A percentile compares a stretch with the other conserved stretches of the same genome.
Conservation (phyloP, 108 stramenopile species). For the Asterionellopsis glacialis region DNA sequence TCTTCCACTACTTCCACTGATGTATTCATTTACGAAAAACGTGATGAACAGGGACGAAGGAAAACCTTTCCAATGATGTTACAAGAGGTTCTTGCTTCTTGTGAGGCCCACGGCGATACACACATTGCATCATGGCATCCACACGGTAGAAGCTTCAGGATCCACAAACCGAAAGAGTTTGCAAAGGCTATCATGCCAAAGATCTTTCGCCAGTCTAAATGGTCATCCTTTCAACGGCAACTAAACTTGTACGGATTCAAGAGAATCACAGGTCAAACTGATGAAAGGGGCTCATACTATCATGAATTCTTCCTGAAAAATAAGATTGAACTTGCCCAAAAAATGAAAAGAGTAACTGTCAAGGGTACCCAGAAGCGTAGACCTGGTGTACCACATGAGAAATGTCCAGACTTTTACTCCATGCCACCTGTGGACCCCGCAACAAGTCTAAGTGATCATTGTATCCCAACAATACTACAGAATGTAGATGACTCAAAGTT, state of each 20-base stretch:
- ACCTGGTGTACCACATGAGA: neutral
- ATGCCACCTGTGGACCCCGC: neutral
- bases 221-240: slow-evolving; percentile 65
- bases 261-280: slow-evolving; percentile 35
- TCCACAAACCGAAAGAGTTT: slow-evolving; percentile 53
- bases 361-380: neutral
- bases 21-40: too few species aligned
- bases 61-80: too few species aligned
- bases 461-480: too few species aligned
- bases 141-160: slow-evolving; percentile 50
- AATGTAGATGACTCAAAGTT: too few species aligned
- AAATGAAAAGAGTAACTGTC: neutral
- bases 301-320: slow-evolving; percentile 54
- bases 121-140: slow-evolving; percentile 5
- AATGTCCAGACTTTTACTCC: slow-evolving; percentile 2
- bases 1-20: too few species aligned
- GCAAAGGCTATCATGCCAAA: slow-evolving; percentile 41
- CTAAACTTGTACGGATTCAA: slow-evolving; percentile 71
- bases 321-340: neutral
- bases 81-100: too few species aligned
- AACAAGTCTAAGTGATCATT: too few species aligned
- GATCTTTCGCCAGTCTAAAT: too few species aligned
- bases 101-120: too few species aligned
- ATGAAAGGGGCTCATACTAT: slow-evolving; percentile 48
- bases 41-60: too few species aligned